A percentile compares a stretch with the other conserved stretches of the same genome.
Conservation (phyloP, 345 rosid genomes). For the Hypericum perforatum region DNA sequence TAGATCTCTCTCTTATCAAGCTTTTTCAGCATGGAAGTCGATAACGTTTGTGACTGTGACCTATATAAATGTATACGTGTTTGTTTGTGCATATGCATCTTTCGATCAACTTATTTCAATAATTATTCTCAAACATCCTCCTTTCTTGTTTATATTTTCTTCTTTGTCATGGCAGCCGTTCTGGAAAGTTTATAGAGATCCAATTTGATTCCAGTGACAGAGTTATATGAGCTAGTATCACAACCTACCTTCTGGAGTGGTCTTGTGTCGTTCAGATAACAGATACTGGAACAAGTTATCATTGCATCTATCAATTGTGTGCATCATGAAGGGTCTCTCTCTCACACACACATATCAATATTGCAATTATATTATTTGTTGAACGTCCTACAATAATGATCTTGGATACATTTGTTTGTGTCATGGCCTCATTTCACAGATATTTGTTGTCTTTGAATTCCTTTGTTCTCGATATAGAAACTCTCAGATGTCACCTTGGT, state of each 20-base stretch:
- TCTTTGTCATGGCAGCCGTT: slow-evolving; percentile 50
- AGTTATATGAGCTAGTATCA: slow-evolving; percentile 96
- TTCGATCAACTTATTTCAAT: too few relatives aligned
- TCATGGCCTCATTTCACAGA: neutral
- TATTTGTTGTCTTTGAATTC: neutral
- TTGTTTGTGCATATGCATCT: too few relatives aligned
- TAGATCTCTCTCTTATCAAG: too few relatives aligned
- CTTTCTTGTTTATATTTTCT: slow-evolving; percentile 6
- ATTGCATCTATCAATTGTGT: slow-evolving; percentile 94
- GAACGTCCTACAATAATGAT: too few relatives aligned
- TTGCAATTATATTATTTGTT: too few relatives aligned
- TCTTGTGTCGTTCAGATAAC: slow-evolving; percentile 96
- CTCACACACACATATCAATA: neutral
- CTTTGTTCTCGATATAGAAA: slow-evolving; percentile 6
- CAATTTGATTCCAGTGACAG: slow-evolving; percentile 86
- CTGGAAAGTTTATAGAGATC: slow-evolving; percentile 97
- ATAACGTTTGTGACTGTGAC: too few relatives aligned
- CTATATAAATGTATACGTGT: too few relatives aligned
- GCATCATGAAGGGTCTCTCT: slow-evolving; percentile 74
- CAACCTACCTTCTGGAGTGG: slow-evolving; percentile 95
- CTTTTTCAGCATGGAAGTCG: too few relatives aligned
- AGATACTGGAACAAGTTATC: slow-evolving; percentile 91
- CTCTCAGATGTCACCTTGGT: slow-evolving; percentile 9
- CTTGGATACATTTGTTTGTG: too few relatives aligned
- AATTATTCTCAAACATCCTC: neutral